phyloP scores from a whole-genome alignment of 2,329 filamentous ascomycete species.

The Paraphaeosphaeria minitans region DNA sequence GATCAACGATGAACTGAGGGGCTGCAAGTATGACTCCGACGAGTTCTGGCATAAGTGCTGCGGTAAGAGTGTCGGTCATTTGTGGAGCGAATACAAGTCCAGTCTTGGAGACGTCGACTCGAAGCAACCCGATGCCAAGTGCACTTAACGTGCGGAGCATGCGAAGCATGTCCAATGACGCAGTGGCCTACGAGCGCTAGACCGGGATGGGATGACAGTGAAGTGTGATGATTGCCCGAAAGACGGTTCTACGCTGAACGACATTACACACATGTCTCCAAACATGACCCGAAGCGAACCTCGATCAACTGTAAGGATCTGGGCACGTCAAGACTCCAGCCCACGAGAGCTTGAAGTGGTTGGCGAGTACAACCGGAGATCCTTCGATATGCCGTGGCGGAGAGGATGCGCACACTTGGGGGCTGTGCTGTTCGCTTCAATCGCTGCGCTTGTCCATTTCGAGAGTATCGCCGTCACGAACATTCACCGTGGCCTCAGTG shows the following conservation, averaged over 20 bases:
- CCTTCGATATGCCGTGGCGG: background rate
- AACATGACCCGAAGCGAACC: background rate
- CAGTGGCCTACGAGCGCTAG: background rate
- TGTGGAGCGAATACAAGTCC: slow-evolving; percentile 76
- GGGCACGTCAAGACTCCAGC: background rate
- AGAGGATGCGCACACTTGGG: background rate
- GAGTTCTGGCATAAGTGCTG: slow-evolving; percentile 72
- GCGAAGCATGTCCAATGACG: background rate
- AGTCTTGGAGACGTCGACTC: slow-evolving; percentile 46
- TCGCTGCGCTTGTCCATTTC: background rate
- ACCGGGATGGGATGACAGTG: background rate
- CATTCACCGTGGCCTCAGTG: background rate
- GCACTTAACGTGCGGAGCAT: background rate
- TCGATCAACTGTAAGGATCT: background rate
- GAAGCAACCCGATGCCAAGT: background rate
- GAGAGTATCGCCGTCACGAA: background rate
- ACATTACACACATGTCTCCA: background rate
- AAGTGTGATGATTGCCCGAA: background rate
- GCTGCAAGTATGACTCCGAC: slow-evolving; percentile 67
- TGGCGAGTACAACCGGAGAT: background rate
- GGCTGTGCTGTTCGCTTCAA: background rate
- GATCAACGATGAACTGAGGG: slow-evolving; percentile 70
- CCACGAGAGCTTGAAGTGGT: background rate
- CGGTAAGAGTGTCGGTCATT: slow-evolving; percentile 66
- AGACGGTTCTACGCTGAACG: background rate